Percentiles rank a stretch among this genome's conserved stretches.
Conservation (phyloP, 306 rosid species). For the Ceratonia siliqua region DNA sequence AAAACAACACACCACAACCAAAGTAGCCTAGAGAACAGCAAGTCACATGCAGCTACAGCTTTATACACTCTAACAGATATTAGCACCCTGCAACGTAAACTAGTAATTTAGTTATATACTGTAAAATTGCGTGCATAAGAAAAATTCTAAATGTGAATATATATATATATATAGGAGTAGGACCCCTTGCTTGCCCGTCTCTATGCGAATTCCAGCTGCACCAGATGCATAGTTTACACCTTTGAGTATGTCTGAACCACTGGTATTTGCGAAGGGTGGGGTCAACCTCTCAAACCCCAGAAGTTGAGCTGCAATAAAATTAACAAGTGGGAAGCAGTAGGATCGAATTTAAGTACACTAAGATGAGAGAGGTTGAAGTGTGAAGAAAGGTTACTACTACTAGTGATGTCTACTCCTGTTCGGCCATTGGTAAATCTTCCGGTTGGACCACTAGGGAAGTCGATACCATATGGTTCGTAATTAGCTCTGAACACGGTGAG, state of each 20-base stretch:
- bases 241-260: constrained; percentile 40
- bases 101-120: not conserved
- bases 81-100: constrained; percentile 42
- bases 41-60: no score
- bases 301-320: constrained; percentile 32
- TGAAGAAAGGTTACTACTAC: constrained; percentile 28
- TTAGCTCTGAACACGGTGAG: constrained; percentile 30
- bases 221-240: constrained; percentile 54
- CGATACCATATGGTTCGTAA: constrained; percentile 63
- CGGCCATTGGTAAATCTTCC: constrained; percentile 63
- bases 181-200: not conserved
- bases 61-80: no score
- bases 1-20: no score
- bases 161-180: no score
- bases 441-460: constrained; percentile 39
- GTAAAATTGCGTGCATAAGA: no score
- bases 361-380: not conserved
- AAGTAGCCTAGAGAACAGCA: no score
- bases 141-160: no score
- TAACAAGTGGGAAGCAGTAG: no score
- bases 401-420: not conserved
- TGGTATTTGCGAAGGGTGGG: constrained; percentile 39
- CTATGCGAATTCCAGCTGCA: constrained; percentile 34
- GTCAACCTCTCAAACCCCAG: constrained; percentile 40
- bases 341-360: no score